A percentile compares a stretch with the other conserved stretches of the same genome.
Conservation (phyloP, 1,284 basidiomycete species). For the Melampsora occidentalis region DNA sequence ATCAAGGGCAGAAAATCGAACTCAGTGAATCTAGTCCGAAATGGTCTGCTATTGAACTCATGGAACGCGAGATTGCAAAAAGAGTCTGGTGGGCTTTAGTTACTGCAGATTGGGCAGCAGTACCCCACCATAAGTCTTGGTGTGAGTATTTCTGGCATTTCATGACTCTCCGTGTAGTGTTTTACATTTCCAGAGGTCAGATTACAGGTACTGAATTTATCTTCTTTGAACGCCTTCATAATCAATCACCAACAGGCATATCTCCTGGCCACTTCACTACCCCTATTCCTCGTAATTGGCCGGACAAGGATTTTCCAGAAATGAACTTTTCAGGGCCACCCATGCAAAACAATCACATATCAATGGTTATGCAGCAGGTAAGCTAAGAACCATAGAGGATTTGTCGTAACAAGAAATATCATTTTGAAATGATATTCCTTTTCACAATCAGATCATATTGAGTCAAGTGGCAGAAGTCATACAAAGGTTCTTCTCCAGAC, state of each 20-base stretch:
- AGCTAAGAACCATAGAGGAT: not conserved
- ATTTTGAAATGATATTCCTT: not conserved
- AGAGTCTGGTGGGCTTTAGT: conserved; percentile 11
- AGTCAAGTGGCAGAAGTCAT: conserved; percentile 10
- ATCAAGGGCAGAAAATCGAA: not conserved
- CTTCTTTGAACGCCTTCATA: too few relatives aligned
- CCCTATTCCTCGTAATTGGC: conserved; percentile 7
- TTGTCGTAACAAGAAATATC: not conserved
- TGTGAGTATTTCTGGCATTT: not conserved
- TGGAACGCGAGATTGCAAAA: conserved; percentile 1
- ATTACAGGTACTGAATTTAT: too few relatives aligned
- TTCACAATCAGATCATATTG: not conserved
- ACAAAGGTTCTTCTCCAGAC: conserved; percentile 6
- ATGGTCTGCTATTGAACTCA: conserved; percentile 11
- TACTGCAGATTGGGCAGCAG: not conserved
- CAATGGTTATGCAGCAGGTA: conserved; percentile 5
- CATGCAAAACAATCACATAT: not conserved
- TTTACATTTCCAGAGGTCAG: too few relatives aligned
- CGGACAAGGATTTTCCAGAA: not conserved
- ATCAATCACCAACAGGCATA: not conserved
- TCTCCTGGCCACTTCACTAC: conserved; percentile 6
- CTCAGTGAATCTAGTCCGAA: not conserved
- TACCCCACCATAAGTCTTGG: conserved; percentile 6
- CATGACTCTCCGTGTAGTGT: too few relatives aligned
- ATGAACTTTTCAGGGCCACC: conserved; percentile 1